Evolutionary conservation across 768 basidiomycete genomes (phyloP), one percentile per base, ranked within the genome.

Genomic region (Hygrocybe punicea): DNA sequence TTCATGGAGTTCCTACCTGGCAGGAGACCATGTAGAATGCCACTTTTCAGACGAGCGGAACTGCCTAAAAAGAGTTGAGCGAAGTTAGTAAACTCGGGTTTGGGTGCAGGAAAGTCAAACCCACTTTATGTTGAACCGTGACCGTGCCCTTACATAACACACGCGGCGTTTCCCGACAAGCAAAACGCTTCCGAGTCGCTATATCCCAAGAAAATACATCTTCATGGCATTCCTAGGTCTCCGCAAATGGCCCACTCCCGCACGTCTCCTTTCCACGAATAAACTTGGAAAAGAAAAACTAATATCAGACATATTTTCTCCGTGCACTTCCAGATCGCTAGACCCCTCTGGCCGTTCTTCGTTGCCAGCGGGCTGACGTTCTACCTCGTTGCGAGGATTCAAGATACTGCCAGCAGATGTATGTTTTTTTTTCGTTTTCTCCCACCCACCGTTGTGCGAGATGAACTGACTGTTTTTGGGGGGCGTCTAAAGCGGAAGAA

Each of bases 301-400:
- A 58, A 60, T 55, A 57, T 52, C 59, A 50, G 60, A 57, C 54
- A 25, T 14, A 39, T 25, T 49, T 46, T 45, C 46, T 34, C 19
- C 50, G 21, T 33, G 50, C 49, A 16, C 33, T 57, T 44, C 54
- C 65, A 93, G 90, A 73, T 93, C 64, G 60, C 79, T 58, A 84
- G 78, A 76, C 88, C 91, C 35, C 67, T 91, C 73, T 91, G 89
- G 82, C 89, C 90, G 8, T 93, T 92, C 81, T 76, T 90, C 63
- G 77, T 79, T 36, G 85, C 90, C 33, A 81, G 82, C 6, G 65
- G 70, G 14, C 66, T 91, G 58, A 87, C 86, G 14, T 80, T 83
- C 64, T 91, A 82, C 73, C 78, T 86, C 55, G 80, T 92, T 42
- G 70, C 75, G 23, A 83, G 83, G 67, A 75, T 84, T 65, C 89